Evolutionary conservation across 1,284 basidiomycete species (phyloP), one percentile per base, ranked within the genome.

Genomic region (Neonothopanus nambi): DNA sequence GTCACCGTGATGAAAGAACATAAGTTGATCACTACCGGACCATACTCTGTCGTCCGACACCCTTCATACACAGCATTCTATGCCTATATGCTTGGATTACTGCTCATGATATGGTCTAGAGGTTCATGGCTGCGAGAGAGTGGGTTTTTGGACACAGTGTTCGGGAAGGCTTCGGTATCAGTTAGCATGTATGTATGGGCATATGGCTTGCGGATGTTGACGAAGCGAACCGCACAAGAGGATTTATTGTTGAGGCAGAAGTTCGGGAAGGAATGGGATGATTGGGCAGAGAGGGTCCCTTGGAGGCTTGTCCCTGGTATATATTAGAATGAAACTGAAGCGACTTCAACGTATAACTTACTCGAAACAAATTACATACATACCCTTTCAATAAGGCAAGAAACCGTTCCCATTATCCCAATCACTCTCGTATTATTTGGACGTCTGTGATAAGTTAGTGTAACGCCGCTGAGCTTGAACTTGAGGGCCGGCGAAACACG

Each of bases 41-140:
- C 49, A 28, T 69, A 69, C 55, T 30, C 56, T 4, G 7, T 67
- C 33, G 65, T 69, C 6, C 60, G 69, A 0, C 67, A 70, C 55
- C 69, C 68, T 6, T 61, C 65, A 9, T 69, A 70, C 37, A 60
- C 59, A 0, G 68, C 51, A 23, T 1, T 43, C 5, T 43, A 33
- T 33, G 30, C 13, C 30, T 23, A 17, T 12, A 26, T 45, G 4
- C n/a, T 30, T 28, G 43, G 43, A 5, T 17, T 45, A 5, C 28
- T 45, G 5, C 17, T 45, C 13, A n/a, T 24, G 43, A 3, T 28
- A 11, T 28, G 18, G 13, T 45, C 43, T n/a, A 13, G 15, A n/a
- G 43, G 43, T 3, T 45, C 43, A 2, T 45, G 43, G 43, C 24
- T 45, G 5, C 15, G n/a, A 4, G 43, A 45, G 18, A 45, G 43